Base-by-base conservation (phyloP, 441 rosid genomes). In the Adansonia grandidieri region DNA sequence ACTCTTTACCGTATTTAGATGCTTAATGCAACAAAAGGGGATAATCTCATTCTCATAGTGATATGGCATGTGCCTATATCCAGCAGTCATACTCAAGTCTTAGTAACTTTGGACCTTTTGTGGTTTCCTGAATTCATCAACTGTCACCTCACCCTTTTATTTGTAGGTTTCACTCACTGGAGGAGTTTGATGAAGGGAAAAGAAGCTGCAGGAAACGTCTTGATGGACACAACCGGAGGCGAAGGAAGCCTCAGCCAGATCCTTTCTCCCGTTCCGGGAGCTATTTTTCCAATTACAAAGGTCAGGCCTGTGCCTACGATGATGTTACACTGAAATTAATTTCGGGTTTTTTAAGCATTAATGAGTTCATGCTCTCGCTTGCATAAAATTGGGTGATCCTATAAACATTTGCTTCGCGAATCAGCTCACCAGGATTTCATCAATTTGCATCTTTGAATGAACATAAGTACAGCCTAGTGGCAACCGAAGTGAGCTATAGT, bases 191-290 rank as follows among this genome's bases (percentile, higher is more conserved):
- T 80, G 96, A 93, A 80, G 94, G 93, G 54, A 95, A 93, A 82
- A 86, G 97, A 87, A 95, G 97, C 83, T 95, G 98, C 91, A 91
- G 98, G 87, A 91, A 90, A 81, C 97, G 95, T 40, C 97, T 95
- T 9, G 97, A 91, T 75, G 95, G 94, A 40, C 98, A 95, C 79
- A 95, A 95, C 79, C 76, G 95, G 71, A 86, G 97, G 80, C 78
- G 97, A 61, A 82, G 98, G 67, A 95, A 95, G 86, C 94, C 97
- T 84, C 98, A 88, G 84, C 89, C 90, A 0, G 91, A 86, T 50
- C 88, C 85, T 47, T 83, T 81, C 7, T 58, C 88, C 0, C 89
- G 79, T 75, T 37, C 88, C 47, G 79, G 85, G 51, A 83, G 82
- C 79, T 82, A 86, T 76, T 85, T 89, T 47, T 45, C 89, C 42